Base-by-base conservation (phyloP, 257 asterid species). In the Petrea volubilis region DNA sequence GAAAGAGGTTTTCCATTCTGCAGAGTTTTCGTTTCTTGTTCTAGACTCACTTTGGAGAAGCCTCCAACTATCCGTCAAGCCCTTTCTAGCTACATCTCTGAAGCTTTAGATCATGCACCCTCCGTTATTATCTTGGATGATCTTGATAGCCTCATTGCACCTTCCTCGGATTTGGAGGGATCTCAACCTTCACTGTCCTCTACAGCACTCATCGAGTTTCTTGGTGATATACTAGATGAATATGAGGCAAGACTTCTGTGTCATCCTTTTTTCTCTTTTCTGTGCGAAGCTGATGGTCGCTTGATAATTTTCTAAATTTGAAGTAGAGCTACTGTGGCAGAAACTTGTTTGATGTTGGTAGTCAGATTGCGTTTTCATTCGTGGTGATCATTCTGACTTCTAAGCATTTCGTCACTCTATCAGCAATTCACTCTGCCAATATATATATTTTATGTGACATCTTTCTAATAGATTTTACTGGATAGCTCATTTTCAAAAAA, bases 61-160 rank as follows among this genome's bases (percentile, higher is more conserved):
- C 96, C 90, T 80, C 77, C 88, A 40, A 72, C 86, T 31, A 76
- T 87, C 70, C 97, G 85, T 64, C 93, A 85, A 79, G 81, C 80
- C 57, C 81, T 95, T 75, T 81, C 90, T 27, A 78, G 86, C 67
- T 81, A 82, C 82, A 81, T 90, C 58, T 75, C 97, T 43, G 95
- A 91, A 79, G 99, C 96, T 34, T 72, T 91, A 66, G 97, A 91
- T 80, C 90, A 82, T 82, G 88, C 97, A 29, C 99, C 99, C 71
- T 91, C 99, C 62, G 85, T 90, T 74, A 70, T 95, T 55, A 72
- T 95, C 72, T 88, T 95, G 80, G 99, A 95, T 83, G 99, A 95
- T 90, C 89, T 95, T 79, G 99, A 95, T 71, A 81, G 90, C 86
- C 93, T 95, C 20, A 72, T 95, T 69, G 75, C 91, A 33, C 81